Base-by-base conservation (phyloP, 192 early-diverging fungal species). In the Rhizophlyctis rosea region DNA sequence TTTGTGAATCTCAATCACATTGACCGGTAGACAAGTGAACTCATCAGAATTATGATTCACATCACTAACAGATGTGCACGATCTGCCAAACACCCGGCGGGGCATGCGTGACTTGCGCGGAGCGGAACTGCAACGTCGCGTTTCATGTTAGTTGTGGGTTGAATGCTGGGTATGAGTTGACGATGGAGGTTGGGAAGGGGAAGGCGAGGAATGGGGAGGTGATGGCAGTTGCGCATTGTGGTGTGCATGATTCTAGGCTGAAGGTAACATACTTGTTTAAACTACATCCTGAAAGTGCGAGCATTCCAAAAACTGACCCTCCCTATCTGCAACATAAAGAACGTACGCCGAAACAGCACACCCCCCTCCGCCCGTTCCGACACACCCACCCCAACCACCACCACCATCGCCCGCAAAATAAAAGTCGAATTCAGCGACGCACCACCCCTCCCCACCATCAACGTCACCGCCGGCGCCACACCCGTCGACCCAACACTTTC, bases 81-180 rank as follows among this genome's bases (percentile, higher is more conserved):
- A 56, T 74, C 24, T 76, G 75, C 64, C 47, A 59, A 30, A 25
- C 57, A 34, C 14, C 34, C 35, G 54, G 28, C 18, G 75, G 75
- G 2, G 75, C 75, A 1, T 66, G 63, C 32, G 52, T 73, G 7
- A 75, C 59, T 18, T 76, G 75, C 44, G 44, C 60, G 13, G 75
- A 76, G 47, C 56, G 74, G 16, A 36, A n/a, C 16, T 76, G 74
- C 49, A 31, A 39, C 4, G 33, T 30, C 24, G 0, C 56, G 25
- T 64, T 70, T 28, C 72, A 74, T 39, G 68, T 69, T 29, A 47
- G 57, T 27, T 74, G 72, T 50, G 72, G 60, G 13, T 47, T 30
- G 29, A 30, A 65, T 18, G 62, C 62, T 4, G 72, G 72, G 27
- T 71, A 32, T 39, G 68, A 71, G 30, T 25, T 74, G 29, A 18